Base-by-base conservation (phyloP, 306 rosid species). In the Fragaria nilgerrensis region DNA sequence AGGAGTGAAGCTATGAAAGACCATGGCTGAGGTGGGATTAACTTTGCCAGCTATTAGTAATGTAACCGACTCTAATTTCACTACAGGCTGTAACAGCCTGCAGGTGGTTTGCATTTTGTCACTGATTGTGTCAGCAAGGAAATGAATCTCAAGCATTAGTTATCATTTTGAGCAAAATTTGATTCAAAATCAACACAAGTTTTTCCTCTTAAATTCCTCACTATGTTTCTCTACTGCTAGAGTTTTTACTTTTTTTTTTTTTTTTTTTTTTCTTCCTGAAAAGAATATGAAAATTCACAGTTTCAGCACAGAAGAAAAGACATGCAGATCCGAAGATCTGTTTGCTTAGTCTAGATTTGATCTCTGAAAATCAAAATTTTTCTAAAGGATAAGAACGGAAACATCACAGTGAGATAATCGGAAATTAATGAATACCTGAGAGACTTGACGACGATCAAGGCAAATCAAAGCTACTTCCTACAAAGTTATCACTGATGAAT, bases 21-120 rank as follows among this genome's bases (percentile, higher is more conserved):
- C 39, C 75, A 48, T 49, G 62, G 45, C 23, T 49, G 62, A 71
- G 61, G 75, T 48, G 62, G 62, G 36, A 44, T 48, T 55, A 32
- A 72, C 75, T 32, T 5, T 56, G 36, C 47, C 64, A 72, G 63
- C 64, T 52, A 72, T 27, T 52, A 25, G 12, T 32, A 50, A 19
- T 50, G 45, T 49, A 72, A 52, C 48, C 13, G 47, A 52, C 65
- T 34, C 43, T 50, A 20, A 52, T 59, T 72, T 17, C 34, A 19
- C 15, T 34, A 22, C 16, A 52, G 58, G 10, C 55, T 68, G 27
- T 47, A 9, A 19, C 73, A 47, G 59, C 43, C 23, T 27, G 59
- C 20, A 69, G 13, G 52, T 6, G 37, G 22, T 9, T 44, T 69
- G 36, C 39, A 45, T 44, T 69, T 5, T 25, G 56, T 25, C 45